Base-by-base conservation (phyloP, 441 rosid species). In the Populus trichocarpa region DNA sequence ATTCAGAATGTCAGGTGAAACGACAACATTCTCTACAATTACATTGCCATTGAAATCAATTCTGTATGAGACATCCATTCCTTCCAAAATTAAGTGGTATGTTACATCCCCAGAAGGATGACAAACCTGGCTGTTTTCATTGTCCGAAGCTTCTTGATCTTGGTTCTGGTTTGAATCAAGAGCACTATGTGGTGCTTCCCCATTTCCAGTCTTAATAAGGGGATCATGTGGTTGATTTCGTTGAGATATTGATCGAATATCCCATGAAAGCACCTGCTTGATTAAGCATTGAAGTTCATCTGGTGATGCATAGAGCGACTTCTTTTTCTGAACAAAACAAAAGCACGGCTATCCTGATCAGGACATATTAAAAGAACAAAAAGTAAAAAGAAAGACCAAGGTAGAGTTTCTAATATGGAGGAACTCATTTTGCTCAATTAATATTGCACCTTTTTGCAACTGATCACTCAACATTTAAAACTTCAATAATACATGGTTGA, bases 171-270 rank as follows among this genome's bases (percentile, higher is more conserved):
- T 79, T n/a, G 83, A 18, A 67, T 81, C 85, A 4, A 28, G 46
- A 40, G 67, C 32, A 63, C 67, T 76, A 38, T 72, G 59, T 16
- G 64, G 40, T 36, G 73, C 35, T 30, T 71, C 76, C 12, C 25
- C 81, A 38, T 79, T 78, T 72, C 65, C 79, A 2, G 36, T 69
- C 57, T 67, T 69, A 1, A 64, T 38, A 23, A 32, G 74, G 38
- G 75, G 67, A 80, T 85, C 76, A 70, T 83, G 93, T 75, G 89
- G 92, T 80, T 82, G 86, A 75, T 85, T 90, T 71, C 90, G 81
- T 75, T 93, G 99, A n/a, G 97, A 95, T 75, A 88, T 80, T 71
- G 99, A 92, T 75, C 96, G 91, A 77, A 95, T 93, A 87, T 95
- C 99, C 97, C 99, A 95, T 11, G 94, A 88, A 73, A 95, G 93